Percentiles rank a stretch among this genome's conserved stretches.
phyloP scores from a whole-genome alignment of 1,284 basidiomycete genomes.

The Boletellus deceptivus region DNA sequence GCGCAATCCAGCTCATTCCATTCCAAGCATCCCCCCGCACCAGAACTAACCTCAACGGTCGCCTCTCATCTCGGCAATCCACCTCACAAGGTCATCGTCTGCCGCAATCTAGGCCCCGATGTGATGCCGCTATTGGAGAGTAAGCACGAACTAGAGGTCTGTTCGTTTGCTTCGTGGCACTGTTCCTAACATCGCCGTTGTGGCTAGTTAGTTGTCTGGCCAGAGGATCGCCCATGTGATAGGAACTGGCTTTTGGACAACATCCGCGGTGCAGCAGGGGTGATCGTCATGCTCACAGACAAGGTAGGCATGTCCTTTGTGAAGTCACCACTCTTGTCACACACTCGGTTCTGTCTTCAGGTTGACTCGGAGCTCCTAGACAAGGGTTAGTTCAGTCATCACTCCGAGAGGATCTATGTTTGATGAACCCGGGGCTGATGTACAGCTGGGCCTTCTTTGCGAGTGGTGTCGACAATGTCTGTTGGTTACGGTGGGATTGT shows the following conservation, averaged over 20 bases:
- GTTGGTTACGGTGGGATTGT: constrained; percentile 74
- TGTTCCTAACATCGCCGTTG: not conserved
- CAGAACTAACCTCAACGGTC: constrained; percentile 37
- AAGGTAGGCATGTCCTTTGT: constrained; percentile 43
- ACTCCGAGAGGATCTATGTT: not conserved
- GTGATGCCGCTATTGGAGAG: constrained; percentile 62
- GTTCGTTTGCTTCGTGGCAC: constrained; percentile 9
- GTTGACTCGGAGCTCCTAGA: constrained; percentile 74
- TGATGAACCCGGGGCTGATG: not conserved
- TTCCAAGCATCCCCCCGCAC: constrained; percentile 8
- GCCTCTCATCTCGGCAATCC: constrained; percentile 34
- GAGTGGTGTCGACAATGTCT: constrained; percentile 86
- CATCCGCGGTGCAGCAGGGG: constrained; percentile 59
- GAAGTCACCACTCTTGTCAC: not conserved
- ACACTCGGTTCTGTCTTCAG: constrained; percentile 35
- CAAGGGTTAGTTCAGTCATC: constrained; percentile 43
- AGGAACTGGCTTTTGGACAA: constrained; percentile 81
- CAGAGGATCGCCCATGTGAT: constrained; percentile 61
- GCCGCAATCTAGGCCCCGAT: constrained; percentile 66
- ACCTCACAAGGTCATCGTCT: constrained; percentile 60
- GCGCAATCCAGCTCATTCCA: constrained; percentile 28
- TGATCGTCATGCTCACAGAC: constrained; percentile 72
- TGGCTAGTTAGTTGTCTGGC: constrained; percentile 66
- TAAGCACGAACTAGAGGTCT: constrained; percentile 56
- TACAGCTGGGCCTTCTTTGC: constrained; percentile 68